phyloP scores from a whole-genome alignment of 768 basidiomycete genomes.

The Fomitopsis pulvina region DNA sequence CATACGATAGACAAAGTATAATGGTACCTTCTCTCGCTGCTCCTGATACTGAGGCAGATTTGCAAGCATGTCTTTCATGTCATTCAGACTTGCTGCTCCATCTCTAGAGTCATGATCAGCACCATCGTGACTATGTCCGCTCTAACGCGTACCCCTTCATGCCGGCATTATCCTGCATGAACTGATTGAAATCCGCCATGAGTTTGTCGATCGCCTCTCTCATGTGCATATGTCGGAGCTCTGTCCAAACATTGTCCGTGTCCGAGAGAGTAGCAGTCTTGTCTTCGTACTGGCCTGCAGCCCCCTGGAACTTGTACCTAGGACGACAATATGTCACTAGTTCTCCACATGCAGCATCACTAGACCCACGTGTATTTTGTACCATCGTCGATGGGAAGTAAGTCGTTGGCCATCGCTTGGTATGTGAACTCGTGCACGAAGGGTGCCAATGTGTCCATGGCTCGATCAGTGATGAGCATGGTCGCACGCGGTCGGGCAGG shows the following conservation, averaged over 20 bases:
- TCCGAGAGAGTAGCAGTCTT: slow-evolving; percentile 85
- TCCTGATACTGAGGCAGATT: slow-evolving; percentile 92
- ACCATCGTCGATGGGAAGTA: slow-evolving; percentile 85
- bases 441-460: slow-evolving; percentile 89
- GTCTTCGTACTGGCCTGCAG: slow-evolving; percentile 79
- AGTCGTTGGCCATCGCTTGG: slow-evolving; percentile 97
- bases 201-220: slow-evolving; percentile 96
- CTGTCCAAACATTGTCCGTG: slow-evolving; percentile 84
- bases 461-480: slow-evolving; percentile 90
- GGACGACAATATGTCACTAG: background rate
- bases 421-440: slow-evolving; percentile 98
- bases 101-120: slow-evolving; percentile 35
- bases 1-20: background rate
- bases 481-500: slow-evolving; percentile 60
- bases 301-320: slow-evolving; percentile 93
- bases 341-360: background rate
- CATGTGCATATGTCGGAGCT: slow-evolving; percentile 97
- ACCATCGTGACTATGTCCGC: background rate
- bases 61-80: slow-evolving; percentile 99
- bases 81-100: slow-evolving; percentile 83
- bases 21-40: slow-evolving; percentile 79
- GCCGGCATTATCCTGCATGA: slow-evolving; percentile 89
- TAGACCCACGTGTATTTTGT: slow-evolving; percentile 72
- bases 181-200: slow-evolving; percentile 93
- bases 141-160: slow-evolving; percentile 67